Conservation (phyloP, 2,329 filamentous ascomycete species). For the Aspergillus pseudotamarii region DNA sequence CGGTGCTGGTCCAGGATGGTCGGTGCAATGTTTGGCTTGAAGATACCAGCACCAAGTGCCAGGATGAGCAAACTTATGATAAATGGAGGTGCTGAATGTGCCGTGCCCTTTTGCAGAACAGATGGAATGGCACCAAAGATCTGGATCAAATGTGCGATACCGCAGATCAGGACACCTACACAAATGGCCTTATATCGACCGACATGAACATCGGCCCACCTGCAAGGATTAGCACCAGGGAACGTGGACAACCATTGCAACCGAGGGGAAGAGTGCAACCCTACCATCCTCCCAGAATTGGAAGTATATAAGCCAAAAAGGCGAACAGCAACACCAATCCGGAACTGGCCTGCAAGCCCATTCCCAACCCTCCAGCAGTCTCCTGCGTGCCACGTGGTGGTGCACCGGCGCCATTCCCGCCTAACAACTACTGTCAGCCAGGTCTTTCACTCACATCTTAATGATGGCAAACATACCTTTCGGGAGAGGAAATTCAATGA, state of each 20-base stretch:
- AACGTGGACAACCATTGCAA: not conserved
- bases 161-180: constrained; percentile 43
- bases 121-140: constrained; percentile 43
- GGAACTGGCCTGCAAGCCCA: constrained; percentile 59
- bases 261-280: not conserved
- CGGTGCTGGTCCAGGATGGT: constrained; percentile 50
- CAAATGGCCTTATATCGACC: constrained; percentile 39
- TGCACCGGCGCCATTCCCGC: constrained; percentile 44
- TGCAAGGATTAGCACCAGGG: not conserved
- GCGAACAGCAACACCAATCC: constrained; percentile 53
- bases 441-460: fast-evolving
- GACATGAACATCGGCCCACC: constrained; percentile 29
- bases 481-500: constrained; percentile 63
- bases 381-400: constrained; percentile 37
- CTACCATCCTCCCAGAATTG: constrained; percentile 46
- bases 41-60: constrained; percentile 42
- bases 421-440: constrained; percentile 18
- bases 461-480: constrained; percentile 37
- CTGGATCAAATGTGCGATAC: constrained; percentile 37
- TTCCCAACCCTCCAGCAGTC: constrained; percentile 61
- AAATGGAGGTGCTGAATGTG: constrained; percentile 40
- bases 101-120: constrained; percentile 40
- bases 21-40: constrained; percentile 48
- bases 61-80: constrained; percentile 44
- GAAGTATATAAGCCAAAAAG: constrained; percentile 61